Evolutionary conservation across 2,329 filamentous ascomycete species (phyloP).

Genomic region (Neocucurbitaria cava): DNA sequence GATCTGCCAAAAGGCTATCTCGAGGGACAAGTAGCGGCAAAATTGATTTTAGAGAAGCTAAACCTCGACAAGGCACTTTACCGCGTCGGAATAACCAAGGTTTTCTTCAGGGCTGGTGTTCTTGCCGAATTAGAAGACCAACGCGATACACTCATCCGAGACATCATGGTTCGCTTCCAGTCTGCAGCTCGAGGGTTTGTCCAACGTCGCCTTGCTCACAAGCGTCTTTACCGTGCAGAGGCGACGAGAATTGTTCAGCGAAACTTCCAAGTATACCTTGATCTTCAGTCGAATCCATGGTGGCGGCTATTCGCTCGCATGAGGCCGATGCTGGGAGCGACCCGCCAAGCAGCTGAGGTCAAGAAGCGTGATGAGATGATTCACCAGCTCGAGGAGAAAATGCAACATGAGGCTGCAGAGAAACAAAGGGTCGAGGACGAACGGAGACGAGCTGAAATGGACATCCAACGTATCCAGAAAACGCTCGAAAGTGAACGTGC

Average conservation of each 20-base stretch:
- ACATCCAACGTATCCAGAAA: slow-evolving; percentile 89
- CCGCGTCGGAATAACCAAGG: slow-evolving; percentile 93
- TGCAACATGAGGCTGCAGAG: slow-evolving; percentile 76
- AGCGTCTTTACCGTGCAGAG: slow-evolving; percentile 91
- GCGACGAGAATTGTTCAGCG: slow-evolving; percentile 93
- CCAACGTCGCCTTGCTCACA: slow-evolving; percentile 86
- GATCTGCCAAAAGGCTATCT: slow-evolving; percentile 86
- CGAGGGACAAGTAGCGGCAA: slow-evolving; percentile 85
- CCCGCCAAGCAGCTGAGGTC: slow-evolving; percentile 88
- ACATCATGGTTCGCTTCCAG: slow-evolving; percentile 94
- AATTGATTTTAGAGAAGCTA: slow-evolving; percentile 87
- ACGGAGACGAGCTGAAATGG: slow-evolving; percentile 81
- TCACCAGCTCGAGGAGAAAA: slow-evolving; percentile 81
- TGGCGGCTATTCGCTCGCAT: slow-evolving; percentile 95
- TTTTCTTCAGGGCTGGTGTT: slow-evolving; percentile 96
- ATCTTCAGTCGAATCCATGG: slow-evolving; percentile 93
- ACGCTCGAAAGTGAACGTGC: slow-evolving; percentile 94
- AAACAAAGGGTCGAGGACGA: slow-evolving; percentile 89
- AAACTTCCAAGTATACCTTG: slow-evolving; percentile 91
- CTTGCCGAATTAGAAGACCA: slow-evolving; percentile 96
- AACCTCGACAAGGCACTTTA: slow-evolving; percentile 85
- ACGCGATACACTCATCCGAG: slow-evolving; percentile 87
- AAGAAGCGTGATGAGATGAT: slow-evolving; percentile 97
- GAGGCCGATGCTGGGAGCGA: slow-evolving; percentile 92
- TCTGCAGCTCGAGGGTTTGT: slow-evolving; percentile 89